Evolutionary conservation across 768 basidiomycete genomes (phyloP).

Genomic region (Lentinula detonsa): DNA sequence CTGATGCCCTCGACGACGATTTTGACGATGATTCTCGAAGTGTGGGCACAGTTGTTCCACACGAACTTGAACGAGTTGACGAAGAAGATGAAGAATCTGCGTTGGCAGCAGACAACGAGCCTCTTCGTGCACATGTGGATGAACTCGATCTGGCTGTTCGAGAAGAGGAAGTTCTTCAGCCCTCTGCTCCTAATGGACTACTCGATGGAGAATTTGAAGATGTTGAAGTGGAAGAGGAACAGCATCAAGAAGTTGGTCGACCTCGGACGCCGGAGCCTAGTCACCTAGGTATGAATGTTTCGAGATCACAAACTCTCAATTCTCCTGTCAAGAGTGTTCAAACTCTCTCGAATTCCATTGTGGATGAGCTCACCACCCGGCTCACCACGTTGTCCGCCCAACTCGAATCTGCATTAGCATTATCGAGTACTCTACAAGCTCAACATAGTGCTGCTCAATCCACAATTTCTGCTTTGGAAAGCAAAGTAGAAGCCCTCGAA

Average conservation of each 20-base stretch:
- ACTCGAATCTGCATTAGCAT: constrained; percentile 67
- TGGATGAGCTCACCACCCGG: constrained; percentile 56
- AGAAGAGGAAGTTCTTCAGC: background rate
- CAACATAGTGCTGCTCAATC: constrained; percentile 74
- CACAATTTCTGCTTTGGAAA: constrained; percentile 65
- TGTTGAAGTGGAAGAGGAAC: constrained; percentile 27
- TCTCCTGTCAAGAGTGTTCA: constrained; percentile 14
- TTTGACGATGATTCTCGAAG: constrained; percentile 68
- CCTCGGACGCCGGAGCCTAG: constrained; percentile 82
- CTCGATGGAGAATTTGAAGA: constrained; percentile 2
- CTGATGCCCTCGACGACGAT: constrained; percentile 30
- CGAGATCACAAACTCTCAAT: constrained; percentile 31
- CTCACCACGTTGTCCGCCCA: constrained; percentile 61
- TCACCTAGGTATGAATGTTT: constrained; percentile 40
- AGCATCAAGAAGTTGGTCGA: constrained; percentile 38
- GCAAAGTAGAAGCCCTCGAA: constrained; percentile 67
- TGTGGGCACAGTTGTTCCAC: constrained; percentile 63
- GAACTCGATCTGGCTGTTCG: background rate
- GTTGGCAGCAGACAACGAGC: constrained; percentile 13
- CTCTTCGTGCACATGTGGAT: background rate
- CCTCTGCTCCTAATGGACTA: background rate
- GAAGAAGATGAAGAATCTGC: constrained; percentile 67
- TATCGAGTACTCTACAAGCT: constrained; percentile 66
- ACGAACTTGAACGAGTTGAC: constrained; percentile 65
- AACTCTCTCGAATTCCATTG: constrained; percentile 20